phyloP scores from a whole-genome alignment of 129 eudicot genomes.

The Flaveria sonorensis region DNA sequence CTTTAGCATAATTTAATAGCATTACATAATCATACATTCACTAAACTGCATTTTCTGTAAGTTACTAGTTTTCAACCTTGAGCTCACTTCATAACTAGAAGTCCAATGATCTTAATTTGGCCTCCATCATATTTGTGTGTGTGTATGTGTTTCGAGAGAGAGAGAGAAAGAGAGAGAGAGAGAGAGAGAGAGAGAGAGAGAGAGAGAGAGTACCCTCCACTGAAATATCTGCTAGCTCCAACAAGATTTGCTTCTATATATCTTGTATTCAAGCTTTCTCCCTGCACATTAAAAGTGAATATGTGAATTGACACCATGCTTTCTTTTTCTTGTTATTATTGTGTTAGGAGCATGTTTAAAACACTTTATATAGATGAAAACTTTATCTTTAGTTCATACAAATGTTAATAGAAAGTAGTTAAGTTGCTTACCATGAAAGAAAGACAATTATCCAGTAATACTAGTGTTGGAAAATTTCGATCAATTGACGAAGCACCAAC shows the following conservation, averaged over 20 bases:
- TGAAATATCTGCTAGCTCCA: constrained; percentile 44
- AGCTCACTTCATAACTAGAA: not conserved
- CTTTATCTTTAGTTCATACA: not conserved
- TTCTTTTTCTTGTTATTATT: constrained; percentile 4
- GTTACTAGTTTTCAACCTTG: not conserved
- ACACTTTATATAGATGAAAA: not conserved
- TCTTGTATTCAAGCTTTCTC: constrained; percentile 58
- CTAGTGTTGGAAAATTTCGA: constrained; percentile 59
- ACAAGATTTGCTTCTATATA: constrained; percentile 48
- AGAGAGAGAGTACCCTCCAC: constrained; percentile 45
- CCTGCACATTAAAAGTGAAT: constrained; percentile 43
- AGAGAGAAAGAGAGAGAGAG: constrained; percentile 8
- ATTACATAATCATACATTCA: not conserved
- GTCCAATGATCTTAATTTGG: not conserved
- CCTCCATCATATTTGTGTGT: not conserved
- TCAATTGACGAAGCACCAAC: constrained; percentile 70
- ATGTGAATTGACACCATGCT: not conserved
- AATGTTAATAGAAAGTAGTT: not conserved
- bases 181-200: not conserved
- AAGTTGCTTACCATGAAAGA: constrained; percentile 43
- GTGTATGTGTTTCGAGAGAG: not conserved
- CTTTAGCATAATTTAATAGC: not conserved
- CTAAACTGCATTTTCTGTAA: not conserved
- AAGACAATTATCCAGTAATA: constrained; percentile 38
- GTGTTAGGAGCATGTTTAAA: constrained; percentile 3